Evolutionary conservation across 169 alveolate genomes (phyloP), one percentile per base, ranked within the genome.

Genomic region (Sarcocystis neurona): DNA sequence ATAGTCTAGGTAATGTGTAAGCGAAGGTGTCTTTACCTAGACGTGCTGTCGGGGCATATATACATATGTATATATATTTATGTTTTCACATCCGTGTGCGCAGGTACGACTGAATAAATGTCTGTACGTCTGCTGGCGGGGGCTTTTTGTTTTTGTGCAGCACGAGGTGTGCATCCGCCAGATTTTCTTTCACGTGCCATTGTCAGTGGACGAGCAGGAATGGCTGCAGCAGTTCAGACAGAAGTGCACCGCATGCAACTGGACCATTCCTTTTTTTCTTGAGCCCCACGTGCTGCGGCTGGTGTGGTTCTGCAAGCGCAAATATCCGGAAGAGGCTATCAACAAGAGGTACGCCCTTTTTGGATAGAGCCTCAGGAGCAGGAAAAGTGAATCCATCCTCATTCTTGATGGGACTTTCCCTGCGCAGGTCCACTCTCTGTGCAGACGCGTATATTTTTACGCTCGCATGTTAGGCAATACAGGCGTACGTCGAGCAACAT

Each of bases 201-300:
- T 93, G 27, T 68, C 89, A n/a, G 90, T 79, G 37, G 78, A 72
- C 48, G 96, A 93, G 56, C 90, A 79, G 86, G 87, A 82, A 41
- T 78, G 90, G 91, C 39, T 93, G 2, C 46, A 32, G 0, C 89
- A 93, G 79, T 90, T 93, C 75, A 88, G 92, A 43, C 50, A 53
- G 0, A 82, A 63, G 68, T 92, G 91, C 56, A 60, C 27, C 23
- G 50, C 66, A 44, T 30, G 66, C 15, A 30, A 47, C 6, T 79
- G 91, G 86, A 30, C 30, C 66, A 68, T 93, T 12, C 95, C 95
- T 8, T 86, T 46, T 30, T 79, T 87, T n/a, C 39, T 93, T 66
- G 93, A 89, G 46, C 94, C 95, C 27, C 43, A 86, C 44, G 63
- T 90, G 5, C 91, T 93, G 85, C 93, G 96, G 46, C 82, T 93